Percentiles rank a stretch among this genome's conserved stretches.
phyloP scores from a whole-genome alignment of 768 basidiomycete species.

The Tremella fuciformis region DNA sequence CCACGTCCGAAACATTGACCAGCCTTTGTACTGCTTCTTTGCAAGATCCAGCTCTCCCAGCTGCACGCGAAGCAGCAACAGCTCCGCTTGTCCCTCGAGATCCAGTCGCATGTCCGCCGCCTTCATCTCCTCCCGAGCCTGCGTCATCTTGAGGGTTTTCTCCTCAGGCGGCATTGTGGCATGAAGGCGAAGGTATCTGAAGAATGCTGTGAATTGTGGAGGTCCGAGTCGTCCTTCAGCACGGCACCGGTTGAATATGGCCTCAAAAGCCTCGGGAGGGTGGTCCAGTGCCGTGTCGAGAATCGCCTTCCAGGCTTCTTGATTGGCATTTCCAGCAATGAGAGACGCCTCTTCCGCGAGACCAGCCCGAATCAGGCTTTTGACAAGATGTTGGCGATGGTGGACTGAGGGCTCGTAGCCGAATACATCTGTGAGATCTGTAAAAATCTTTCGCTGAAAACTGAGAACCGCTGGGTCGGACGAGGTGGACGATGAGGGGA shows the following conservation, averaged over 20 bases:
- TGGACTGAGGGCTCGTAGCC: too few relatives aligned
- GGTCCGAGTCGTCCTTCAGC: not conserved
- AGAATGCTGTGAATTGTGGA: conserved; percentile 3
- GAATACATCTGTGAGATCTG: too few relatives aligned
- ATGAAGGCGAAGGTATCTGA: conserved; percentile 5
- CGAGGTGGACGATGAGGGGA: too few relatives aligned
- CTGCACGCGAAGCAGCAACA: conserved; percentile 19
- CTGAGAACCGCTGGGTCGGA: too few relatives aligned
- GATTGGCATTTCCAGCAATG: too few relatives aligned
- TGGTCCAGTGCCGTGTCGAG: not conserved
- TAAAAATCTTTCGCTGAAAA: too few relatives aligned
- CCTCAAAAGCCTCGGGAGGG: not conserved
- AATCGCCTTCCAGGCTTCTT: too few relatives aligned
- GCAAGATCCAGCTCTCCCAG: conserved; percentile 24
- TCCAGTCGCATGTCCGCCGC: conserved; percentile 2
- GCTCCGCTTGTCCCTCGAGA: conserved; percentile 15
- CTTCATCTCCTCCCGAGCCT: conserved; percentile 4
- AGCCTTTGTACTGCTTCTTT: conserved; percentile 9
- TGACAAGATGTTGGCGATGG: too few relatives aligned
- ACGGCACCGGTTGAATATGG: not conserved
- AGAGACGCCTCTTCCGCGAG: too few relatives aligned
- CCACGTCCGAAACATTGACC: not conserved
- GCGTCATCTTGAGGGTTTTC: not conserved
- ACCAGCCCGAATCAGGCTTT: too few relatives aligned
- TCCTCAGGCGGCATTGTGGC: not conserved